Evolutionary conservation across 495 filamentous ascomycete species (phyloP), one percentile per base, ranked within the genome.

Genomic region (Aspergillus haitiensis): DNA sequence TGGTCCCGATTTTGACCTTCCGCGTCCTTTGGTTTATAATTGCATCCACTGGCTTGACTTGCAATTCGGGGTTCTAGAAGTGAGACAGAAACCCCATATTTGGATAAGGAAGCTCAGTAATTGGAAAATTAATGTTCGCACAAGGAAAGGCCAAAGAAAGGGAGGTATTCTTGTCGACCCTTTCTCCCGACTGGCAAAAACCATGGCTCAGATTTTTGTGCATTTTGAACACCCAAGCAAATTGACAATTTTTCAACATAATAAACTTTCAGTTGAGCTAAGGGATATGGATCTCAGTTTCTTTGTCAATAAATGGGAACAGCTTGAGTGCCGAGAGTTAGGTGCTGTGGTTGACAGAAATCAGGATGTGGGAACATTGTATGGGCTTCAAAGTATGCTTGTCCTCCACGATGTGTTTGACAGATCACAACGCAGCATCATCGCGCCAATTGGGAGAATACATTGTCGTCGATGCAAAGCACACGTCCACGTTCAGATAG

Each of bases 31-130:
- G 18, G 55, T 81, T 5, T 48, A 75, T 6, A 62, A 81, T 21
- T 83, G 73, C 58, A 64, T 80, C 0, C 86, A 89, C 59, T 89
- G 86, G 86, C 64, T 88, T 5, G 69, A 87, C 48, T 7, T 85
- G 5, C 51, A 59, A 5, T 76, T 70, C 0, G 62, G 67, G 0
- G 42, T 58, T 1, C 52, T 88, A 4, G 79, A 88, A 47, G 56
- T 60, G 5, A 36, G 65, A 16, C 55, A 48, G 8, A 56, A 45
- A n/a, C 66, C 63, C 32, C 61, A 56, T 7, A 65, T 50, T 59
- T 83, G 83, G 55, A 70, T 77, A 8, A 71, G 63, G 27, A 66
- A 67, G 46, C 12, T 18, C 0, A 58, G 16, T 58, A 70, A 71
- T 32, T 79, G 74, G 73, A 65, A 31, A 46, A 51, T 77, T 10